Conservation (phyloP, 148 eudicot species). For the Vaccinium corymbosum region DNA sequence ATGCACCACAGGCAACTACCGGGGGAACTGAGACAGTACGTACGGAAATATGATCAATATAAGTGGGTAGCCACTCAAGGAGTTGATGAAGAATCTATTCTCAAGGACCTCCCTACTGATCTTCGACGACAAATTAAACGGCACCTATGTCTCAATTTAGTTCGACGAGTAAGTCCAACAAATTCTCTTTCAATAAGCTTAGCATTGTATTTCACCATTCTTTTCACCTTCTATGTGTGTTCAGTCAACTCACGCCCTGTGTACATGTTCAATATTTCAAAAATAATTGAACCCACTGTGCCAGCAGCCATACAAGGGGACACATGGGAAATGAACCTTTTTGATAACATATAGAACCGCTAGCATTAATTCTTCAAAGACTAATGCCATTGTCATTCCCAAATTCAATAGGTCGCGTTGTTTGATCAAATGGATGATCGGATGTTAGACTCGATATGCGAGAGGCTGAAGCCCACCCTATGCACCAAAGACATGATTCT, state of each 20-base stretch:
- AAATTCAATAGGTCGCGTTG: conserved; percentile 53
- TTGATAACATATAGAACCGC: neutral
- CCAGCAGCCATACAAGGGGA: neutral
- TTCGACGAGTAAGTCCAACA: conserved; percentile 58
- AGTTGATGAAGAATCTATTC: conserved; percentile 70
- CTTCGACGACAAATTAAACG: conserved; percentile 83
- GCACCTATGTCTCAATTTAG: conserved; percentile 78
- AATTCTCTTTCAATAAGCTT: neutral
- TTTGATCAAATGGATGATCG: conserved; percentile 83
- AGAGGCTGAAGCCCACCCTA: conserved; percentile 64
- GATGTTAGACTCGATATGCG: conserved; percentile 80
- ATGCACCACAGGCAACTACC: conserved; percentile 90
- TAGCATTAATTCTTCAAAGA: neutral
- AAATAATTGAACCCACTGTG: neutral
- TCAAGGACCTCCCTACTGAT: conserved; percentile 68
- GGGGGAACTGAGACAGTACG: conserved; percentile 49
- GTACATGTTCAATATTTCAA: neutral
- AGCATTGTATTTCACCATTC: neutral
- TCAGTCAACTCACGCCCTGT: neutral
- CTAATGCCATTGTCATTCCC: neutral
- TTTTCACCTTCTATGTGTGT: neutral
- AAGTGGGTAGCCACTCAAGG: conserved; percentile 83
- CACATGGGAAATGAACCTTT: neutral
- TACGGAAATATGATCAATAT: conserved; percentile 68
- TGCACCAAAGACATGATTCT: conserved; percentile 59